Evolutionary conservation across 176 grass and related monocot genomes (phyloP), one percentile per base, ranked within the genome.

Genomic region (Phoenix dactylifera): DNA sequence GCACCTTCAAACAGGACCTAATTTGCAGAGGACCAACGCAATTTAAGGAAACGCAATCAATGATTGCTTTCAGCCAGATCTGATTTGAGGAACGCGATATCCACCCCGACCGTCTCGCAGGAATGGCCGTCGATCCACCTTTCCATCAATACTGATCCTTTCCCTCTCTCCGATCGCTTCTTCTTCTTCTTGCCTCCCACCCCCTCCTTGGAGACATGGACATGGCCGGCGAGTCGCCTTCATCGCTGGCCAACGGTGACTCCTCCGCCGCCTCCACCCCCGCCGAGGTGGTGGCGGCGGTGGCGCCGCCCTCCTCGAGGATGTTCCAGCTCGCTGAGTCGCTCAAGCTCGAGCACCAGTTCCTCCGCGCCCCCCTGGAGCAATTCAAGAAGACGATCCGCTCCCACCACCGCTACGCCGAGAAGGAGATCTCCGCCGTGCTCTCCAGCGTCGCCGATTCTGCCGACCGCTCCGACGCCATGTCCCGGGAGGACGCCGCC

Each of bases 341-440:
- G 18, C 79, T 80, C 60, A 86, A 84, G 50, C 71, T 98, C 20
- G 94, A 98, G 76, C 79, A 88, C 54, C 94, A 98, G 74, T 70
- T 98, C 28, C 60, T 89, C 68, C 83, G 84, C 32, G 88, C 88
- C 63, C 94, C 94, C 17, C 60, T 98, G 24, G 94, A 98, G 79
- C 82, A 79, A 4, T 70, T 98, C 28, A 83, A 77, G 73, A 85
- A 81, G 70, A 81, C 88, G 67, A 67, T 80, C 52, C 73, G 94
- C 72, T 23, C 79, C 44, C 64, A 79, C 32, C 64, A 93, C 54
- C 94, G 94, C 63, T 64, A 77, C 66, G 76, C 84, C 56, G 88
- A 98, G 79, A 89, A 85, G 88, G 94, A 98, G 71, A 70, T 98
- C 59, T 62, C 88, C 0, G 84, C 76, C 24, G 85, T 83, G 22